A percentile compares a stretch with the other conserved stretches of the same genome.
These are phyloP conservation scores for Pouteria glomerata DNA, from an alignment of 148 eudicot species.

Conservation along the genomic window DNA sequence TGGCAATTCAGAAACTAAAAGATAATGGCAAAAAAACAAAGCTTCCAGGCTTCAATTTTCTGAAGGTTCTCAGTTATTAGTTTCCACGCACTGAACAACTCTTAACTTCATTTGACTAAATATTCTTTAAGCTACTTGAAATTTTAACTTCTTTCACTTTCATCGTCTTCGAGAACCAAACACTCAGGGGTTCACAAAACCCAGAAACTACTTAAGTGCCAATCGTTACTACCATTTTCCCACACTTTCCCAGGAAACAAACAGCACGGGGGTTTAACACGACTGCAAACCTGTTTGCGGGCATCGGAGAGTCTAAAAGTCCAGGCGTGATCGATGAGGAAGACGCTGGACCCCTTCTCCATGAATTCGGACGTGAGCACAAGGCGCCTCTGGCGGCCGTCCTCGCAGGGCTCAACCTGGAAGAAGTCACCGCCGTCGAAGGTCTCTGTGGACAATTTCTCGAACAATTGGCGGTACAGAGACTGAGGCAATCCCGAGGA, in stretches of 20 bases:
- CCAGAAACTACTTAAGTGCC: not conserved
- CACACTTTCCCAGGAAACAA: not conserved
- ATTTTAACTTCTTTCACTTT: not conserved
- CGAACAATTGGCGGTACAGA: conserved; percentile 53
- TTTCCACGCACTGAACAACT: not conserved
- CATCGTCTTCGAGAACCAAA: conserved; percentile 1
- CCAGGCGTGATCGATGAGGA: conserved; percentile 94
- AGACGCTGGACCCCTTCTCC: conserved; percentile 50
- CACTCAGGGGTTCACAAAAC: not conserved
- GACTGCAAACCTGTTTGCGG: conserved; percentile 55
- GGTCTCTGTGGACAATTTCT: conserved; percentile 66
- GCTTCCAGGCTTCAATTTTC: not conserved
- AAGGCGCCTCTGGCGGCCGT: conserved; percentile 73
- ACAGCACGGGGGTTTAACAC: not conserved
- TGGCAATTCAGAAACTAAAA: not conserved
- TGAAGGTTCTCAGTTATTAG: not conserved
- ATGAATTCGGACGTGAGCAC: conserved; percentile 37
- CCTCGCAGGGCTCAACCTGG: conserved; percentile 65
- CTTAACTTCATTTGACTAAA: no score
- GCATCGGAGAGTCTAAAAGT: conserved; percentile 88
- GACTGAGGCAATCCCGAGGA: conserved; percentile 63
- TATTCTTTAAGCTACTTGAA: not conserved
- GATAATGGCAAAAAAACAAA: not conserved
- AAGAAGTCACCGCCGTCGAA: conserved; percentile 81
- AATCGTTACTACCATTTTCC: not conserved